Evolutionary conservation across 257 asterid genomes (phyloP), one percentile per base, ranked within the genome.

Genomic region (Plantago elongata): DNA sequence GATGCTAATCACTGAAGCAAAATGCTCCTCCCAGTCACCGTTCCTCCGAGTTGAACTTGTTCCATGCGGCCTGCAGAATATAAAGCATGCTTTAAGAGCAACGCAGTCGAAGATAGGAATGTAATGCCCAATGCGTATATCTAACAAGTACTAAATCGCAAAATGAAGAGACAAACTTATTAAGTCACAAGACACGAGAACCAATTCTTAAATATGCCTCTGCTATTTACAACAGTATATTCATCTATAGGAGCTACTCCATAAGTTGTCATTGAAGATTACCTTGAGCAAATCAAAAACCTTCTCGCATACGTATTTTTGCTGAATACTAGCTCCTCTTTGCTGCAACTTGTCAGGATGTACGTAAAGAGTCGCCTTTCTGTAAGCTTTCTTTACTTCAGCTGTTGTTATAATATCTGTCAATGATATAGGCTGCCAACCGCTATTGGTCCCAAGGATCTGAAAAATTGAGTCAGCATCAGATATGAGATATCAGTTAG

Each of bases 331-430:
- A 27, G 99, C 99, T 50, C 97, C 95, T 65, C 96, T 80, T 73
- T 93, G 99, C 76, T 93, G 99, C 79, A 93, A 65, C 72, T 93
- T 93, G 73, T 93, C 99, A 43, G 99, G 99, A 72, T 93, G 99
- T 63, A 93, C 97, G 67, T 75, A 85, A 55, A 93, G 94, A 69
- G 99, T 93, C 37, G 98, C 95, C 77, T 82, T 89, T 72, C 94
- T 74, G 88, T 90, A 90, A 54, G 95, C 98, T 72, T 83, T 90
- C 79, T 87, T 93, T 15, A 89, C 95, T 30, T 96, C 97, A 61
- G 76, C 75, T 29, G 83, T 73, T 45, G 99, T 87, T 61, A 93
- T 56, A 65, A 89, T 81, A 82, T 93, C 97, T 4, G 97, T 89
- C 64, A 89, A 71, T 8, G 96, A 69, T 51, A 89, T 83, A 13